A percentile compares a stretch with the other conserved stretches of the same genome.
phyloP scores from a whole-genome alignment of 1,139 yeast genomes.

The Suhomyces taliae region DNA sequence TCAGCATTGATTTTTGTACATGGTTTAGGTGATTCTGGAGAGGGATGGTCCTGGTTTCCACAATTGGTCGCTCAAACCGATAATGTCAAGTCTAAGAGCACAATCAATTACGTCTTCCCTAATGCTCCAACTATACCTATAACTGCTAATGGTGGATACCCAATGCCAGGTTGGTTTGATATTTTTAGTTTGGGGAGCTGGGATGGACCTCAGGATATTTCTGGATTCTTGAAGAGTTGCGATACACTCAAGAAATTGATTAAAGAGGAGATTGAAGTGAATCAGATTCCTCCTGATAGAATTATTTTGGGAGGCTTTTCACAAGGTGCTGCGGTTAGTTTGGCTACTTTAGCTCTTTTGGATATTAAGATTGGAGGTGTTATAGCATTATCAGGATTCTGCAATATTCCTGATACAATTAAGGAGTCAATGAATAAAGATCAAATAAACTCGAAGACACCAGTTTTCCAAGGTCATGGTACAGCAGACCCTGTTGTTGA shows the following conservation, averaged over 20 bases:
- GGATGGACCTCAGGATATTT: conserved; percentile 54
- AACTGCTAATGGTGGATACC: conserved; percentile 62
- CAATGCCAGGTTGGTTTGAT: conserved; percentile 90
- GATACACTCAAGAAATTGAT: conserved; percentile 54
- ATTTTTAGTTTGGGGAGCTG: conserved; percentile 56
- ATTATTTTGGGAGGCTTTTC: conserved; percentile 91
- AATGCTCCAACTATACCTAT: conserved; percentile 78
- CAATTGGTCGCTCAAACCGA: conserved; percentile 44
- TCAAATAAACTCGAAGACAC: conserved; percentile 57
- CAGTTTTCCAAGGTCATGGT: conserved; percentile 90
- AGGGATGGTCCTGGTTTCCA: conserved; percentile 84
- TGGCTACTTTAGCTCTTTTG: conserved; percentile 50
- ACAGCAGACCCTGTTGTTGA: conserved; percentile 67
- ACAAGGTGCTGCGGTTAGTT: conserved; percentile 85
- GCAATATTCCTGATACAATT: conserved; percentile 52
- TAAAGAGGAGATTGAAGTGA: conserved; percentile 55
- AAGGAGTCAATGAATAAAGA: conserved; percentile 21
- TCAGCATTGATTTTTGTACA: conserved; percentile 79
- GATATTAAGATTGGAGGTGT: conserved; percentile 76
- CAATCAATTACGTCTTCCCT: conserved; percentile 81
- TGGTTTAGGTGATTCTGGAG: conserved; percentile 89
- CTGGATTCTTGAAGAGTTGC: conserved; percentile 63
- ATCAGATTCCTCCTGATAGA: conserved; percentile 66
- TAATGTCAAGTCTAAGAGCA: conserved; percentile 48
- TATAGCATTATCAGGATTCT: conserved; percentile 75